These are phyloP conservation scores for Xerocomus brunneocitrinus DNA, from an alignment of 768 basidiomycete species.

Conservation along the genomic window DNA sequence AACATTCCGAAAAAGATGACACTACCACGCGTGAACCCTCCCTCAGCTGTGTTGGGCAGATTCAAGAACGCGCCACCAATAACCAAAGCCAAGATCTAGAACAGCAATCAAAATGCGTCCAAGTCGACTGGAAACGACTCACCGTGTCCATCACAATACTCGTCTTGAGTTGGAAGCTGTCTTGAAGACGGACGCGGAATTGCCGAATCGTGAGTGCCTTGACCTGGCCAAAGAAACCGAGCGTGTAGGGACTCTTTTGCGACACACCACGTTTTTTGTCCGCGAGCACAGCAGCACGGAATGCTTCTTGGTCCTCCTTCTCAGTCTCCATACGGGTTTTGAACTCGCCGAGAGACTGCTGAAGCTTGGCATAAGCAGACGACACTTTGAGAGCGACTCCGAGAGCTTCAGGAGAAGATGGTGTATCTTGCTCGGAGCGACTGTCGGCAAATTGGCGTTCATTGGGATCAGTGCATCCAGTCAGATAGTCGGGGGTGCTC, in stretches of 20 bases:
- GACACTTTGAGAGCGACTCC: constrained; percentile 60
- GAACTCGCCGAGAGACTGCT: constrained; percentile 51
- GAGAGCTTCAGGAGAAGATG: constrained; percentile 59
- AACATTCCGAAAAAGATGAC: constrained; percentile 72
- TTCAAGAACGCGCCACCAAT: constrained; percentile 74
- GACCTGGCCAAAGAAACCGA: constrained; percentile 73
- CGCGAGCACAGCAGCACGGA: constrained; percentile 67
- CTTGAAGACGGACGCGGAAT: constrained; percentile 70
- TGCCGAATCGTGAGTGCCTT: constrained; percentile 65
- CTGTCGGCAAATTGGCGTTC: constrained; percentile 77
- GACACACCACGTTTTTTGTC: constrained; percentile 79
- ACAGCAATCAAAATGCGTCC: neutral
- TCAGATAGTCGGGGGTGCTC: constrained; percentile 82
- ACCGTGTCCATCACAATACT: constrained; percentile 61
- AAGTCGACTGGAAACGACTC: constrained; percentile 22
- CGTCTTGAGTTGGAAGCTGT: constrained; percentile 72
- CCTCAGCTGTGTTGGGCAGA: constrained; percentile 65
- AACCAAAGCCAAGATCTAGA: constrained; percentile 40
- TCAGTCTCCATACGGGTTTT: constrained; percentile 54
- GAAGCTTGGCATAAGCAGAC: constrained; percentile 39
- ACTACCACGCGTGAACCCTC: constrained; percentile 84
- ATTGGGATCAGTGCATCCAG: constrained; percentile 78
- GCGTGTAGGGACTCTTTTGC: constrained; percentile 77
- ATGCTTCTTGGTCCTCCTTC: constrained; percentile 65
- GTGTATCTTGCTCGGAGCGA: constrained; percentile 52